Evolutionary conservation across 495 filamentous ascomycete genomes (phyloP).

Genomic region (Neurospora sp.): DNA sequence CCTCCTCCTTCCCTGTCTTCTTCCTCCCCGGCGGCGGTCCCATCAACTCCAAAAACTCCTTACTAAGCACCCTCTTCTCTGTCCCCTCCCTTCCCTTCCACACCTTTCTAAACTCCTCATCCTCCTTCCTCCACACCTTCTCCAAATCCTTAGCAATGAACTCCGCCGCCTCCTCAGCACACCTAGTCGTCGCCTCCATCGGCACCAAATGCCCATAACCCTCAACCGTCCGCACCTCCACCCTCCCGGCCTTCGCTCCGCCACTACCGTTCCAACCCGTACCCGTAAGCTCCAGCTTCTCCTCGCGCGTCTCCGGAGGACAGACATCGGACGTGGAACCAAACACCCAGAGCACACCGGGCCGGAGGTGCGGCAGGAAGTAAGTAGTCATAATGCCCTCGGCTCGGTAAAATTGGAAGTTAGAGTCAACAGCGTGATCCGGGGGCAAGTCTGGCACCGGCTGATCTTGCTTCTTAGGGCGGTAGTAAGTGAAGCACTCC

Average conservation of each 20-base stretch:
- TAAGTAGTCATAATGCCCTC: slow-evolving; percentile 55
- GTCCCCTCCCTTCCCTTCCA: slow-evolving; percentile 33
- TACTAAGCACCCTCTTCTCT: slow-evolving; percentile 47
- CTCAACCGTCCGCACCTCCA: slow-evolving; percentile 55
- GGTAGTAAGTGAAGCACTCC: slow-evolving; percentile 48
- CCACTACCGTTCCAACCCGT: slow-evolving; percentile 58
- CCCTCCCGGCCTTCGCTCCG: slow-evolving; percentile 53
- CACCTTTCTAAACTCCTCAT: slow-evolving; percentile 46
- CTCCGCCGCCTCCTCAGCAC: slow-evolving; percentile 47
- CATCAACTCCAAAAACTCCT: slow-evolving; percentile 19
- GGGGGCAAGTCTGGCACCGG: background rate
- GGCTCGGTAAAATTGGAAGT: slow-evolving; percentile 62
- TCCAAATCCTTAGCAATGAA: slow-evolving; percentile 57
- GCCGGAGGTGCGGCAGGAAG: slow-evolving; percentile 58
- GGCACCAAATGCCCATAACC: slow-evolving; percentile 74
- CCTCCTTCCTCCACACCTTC: slow-evolving; percentile 50
- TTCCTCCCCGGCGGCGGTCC: background rate
- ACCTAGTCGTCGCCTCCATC: slow-evolving; percentile 62
- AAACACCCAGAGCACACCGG: slow-evolving; percentile 77
- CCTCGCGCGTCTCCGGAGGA: slow-evolving; percentile 33
- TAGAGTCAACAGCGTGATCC: background rate
- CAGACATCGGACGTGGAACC: slow-evolving; percentile 57
- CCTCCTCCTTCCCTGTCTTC: background rate
- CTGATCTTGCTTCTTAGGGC: slow-evolving; percentile 22
- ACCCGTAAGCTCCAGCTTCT: slow-evolving; percentile 57